Evolutionary conservation across 2,329 filamentous ascomycete species (phyloP), one percentile per base, ranked within the genome.

Genomic region (Fusarium continuum): DNA sequence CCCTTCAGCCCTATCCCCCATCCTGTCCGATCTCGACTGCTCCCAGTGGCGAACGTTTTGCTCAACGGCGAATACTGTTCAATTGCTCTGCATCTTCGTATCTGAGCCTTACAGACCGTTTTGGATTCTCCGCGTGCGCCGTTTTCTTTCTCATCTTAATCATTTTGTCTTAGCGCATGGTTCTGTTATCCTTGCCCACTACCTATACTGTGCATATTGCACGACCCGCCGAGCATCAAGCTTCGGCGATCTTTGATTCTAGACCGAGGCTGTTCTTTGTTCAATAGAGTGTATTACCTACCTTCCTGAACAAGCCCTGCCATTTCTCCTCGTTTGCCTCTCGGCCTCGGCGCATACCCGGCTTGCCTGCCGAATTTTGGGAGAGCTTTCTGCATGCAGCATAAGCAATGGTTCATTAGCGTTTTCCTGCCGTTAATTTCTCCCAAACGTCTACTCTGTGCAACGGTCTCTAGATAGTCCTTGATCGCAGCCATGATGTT

Each of bases 321-420:
- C 25, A 39, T 35, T 43, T 23, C 40, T 36, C 14, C 20, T 35
- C 8, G 26, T 39, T 57, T 25, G 55, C 48, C 50, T 48, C 46
- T 32, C 29, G n/a, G n/a, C 25, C 29, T 19, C 46, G 32, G 29
- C 31, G 43, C 32, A 36, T 54, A 47, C 20, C 38, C 36, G 34
- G 47, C 41, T 16, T 48, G n/a, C 17, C 28, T 36, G 25, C 47
- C 22, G 17, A 40, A 16, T 52, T 38, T 55, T 44, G 38, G 43
- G 31, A 41, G 13, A 40, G 40, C 11, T 17, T 22, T 20, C 17
- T 32, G 35, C 25, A 46, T 45, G 55, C 52, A 38, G 34, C 45
- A 68, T 53, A 66, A 50, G 64, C 54, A 54, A 70, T 70, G 68
- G 39, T 68, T 32, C 43, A 68, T 43, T 69, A 65, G 59, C 46